Evolutionary conservation across 441 rosid genomes (phyloP).

Genomic region (Arabidopsis hybrid): DNA sequence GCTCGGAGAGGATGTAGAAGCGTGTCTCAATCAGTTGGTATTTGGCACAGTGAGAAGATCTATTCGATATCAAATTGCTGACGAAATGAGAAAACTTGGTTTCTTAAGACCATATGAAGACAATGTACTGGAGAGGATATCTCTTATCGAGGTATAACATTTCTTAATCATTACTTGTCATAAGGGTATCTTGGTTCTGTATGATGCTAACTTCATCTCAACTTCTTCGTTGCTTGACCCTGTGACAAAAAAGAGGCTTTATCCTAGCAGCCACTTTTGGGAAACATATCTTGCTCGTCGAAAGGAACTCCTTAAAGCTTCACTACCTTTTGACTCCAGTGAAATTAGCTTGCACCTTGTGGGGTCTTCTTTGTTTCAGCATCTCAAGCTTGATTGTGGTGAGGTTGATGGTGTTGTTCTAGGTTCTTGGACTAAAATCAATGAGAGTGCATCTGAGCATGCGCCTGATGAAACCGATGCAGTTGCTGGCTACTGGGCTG

Average conservation of each 20-base stretch:
- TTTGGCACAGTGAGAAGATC: constrained; percentile 96
- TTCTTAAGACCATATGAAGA: constrained; percentile 84
- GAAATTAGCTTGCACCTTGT: constrained; percentile 60
- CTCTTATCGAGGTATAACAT: constrained; percentile 82
- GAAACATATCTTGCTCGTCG: constrained; percentile 72
- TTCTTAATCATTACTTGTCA: constrained; percentile 31
- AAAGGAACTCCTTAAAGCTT: constrained; percentile 52
- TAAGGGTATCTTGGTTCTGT: constrained; percentile 32
- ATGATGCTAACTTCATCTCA: constrained; percentile 47
- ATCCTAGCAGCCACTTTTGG: constrained; percentile 98
- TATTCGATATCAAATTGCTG: constrained; percentile 79
- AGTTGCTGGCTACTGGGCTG: constrained; percentile 91
- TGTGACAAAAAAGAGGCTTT: constrained; percentile 80
- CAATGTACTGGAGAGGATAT: constrained; percentile 79
- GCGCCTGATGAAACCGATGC: constrained; percentile 66
- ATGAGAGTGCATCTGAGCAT: constrained; percentile 60
- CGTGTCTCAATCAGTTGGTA: constrained; percentile 88
- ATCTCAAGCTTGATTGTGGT: constrained; percentile 76
- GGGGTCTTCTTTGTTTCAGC: constrained; percentile 53
- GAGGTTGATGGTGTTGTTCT: constrained; percentile 97
- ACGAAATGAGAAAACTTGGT: constrained; percentile 83
- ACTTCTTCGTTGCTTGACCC: constrained; percentile 42
- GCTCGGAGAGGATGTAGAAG: constrained; percentile 96
- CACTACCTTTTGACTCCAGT: constrained; percentile 49
- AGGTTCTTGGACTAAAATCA: constrained; percentile 86